These are phyloP conservation scores for Alternaria arborescens DNA, from an alignment of 2,329 filamentous ascomycete species.

Conservation along the genomic window DNA sequence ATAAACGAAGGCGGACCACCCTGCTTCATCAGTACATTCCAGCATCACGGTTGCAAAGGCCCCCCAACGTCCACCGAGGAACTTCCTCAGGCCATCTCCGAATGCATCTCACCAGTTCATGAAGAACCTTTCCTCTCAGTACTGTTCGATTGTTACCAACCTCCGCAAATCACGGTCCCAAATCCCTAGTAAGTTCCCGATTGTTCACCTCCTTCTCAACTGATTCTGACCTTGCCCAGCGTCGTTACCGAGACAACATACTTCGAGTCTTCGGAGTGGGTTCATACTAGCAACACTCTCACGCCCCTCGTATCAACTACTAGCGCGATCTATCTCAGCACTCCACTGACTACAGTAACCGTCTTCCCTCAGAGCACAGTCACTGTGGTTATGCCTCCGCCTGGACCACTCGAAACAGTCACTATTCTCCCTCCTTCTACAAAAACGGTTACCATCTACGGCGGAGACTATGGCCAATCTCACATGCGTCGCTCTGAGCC, in stretches of 20 bases:
- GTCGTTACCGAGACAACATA: not conserved
- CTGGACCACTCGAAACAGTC: not conserved
- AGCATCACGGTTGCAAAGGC: conserved; percentile 14
- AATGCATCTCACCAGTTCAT: conserved; percentile 11
- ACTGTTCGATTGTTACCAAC: conserved; percentile 23
- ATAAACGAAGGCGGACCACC: conserved; percentile 20
- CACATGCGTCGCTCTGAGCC: not conserved
- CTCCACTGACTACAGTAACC: not conserved
- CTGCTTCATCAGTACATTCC: conserved; percentile 27
- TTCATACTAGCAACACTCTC: not conserved
- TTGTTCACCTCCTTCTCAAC: not conserved
- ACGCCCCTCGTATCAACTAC: not conserved
- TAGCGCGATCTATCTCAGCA: not conserved
- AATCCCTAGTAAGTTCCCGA: not conserved
- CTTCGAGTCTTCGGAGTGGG: not conserved
- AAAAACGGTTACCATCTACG: not conserved
- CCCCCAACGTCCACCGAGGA: not conserved
- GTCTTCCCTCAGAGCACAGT: not conserved
- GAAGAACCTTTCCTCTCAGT: conserved; percentile 19
- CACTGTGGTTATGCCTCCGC: not conserved
- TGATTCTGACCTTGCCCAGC: not conserved
- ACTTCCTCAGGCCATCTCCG: conserved; percentile 14
- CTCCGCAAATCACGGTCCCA: not conserved
- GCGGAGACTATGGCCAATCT: not conserved
- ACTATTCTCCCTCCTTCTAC: not conserved